Evolutionary conservation across 2,329 filamentous ascomycete species (phyloP), one percentile per base, ranked within the genome.

Genomic region (Drechslera avenae): DNA sequence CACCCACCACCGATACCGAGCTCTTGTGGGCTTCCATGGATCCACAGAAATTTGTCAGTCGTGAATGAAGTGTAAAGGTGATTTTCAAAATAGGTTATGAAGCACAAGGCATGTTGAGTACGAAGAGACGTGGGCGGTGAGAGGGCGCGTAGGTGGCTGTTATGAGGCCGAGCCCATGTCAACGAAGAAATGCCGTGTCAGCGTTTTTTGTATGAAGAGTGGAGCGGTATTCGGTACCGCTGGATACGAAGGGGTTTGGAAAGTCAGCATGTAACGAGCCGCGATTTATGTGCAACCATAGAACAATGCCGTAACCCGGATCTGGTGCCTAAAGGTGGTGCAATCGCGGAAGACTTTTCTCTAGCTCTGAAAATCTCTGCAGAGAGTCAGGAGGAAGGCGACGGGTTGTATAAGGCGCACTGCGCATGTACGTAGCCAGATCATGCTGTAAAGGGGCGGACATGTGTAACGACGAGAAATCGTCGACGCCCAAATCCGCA

Each of bases 11-110:
- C 57, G 61, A 52, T 45, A 64, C 63, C 40, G 68, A 52, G 51
- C 62, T 62, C 57, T 68, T 54, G 46, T 66, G 55, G 45, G 68
- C 49, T 52, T 71, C 69, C 70, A 73, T 72, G 30, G 30, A 52
- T 47, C 2, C 40, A 51, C 23, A 37, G 36, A 31, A 40, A 26
- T 41, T 17, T 52, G 35, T 41, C 28, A 26, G 42, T 46, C 26
- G 42, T 51, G 23, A 32, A 35, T 28, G 39, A 33, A 41, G 51
- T 33, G 52, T 46, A 45, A 33, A 57, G 43, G 35, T 41, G 18
- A 32, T 39, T 26, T 34, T 51, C 37, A 44, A 46, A 41, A 40
- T 52, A 23, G 54, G 46, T 62, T 54, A 66, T 52, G 55, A 60
- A 53, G 39, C 34, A 41, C 34, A 19, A 51, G 40, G 56, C 66